A percentile compares a stretch with the other conserved stretches of the same genome.
Conservation (phyloP, 2,329 filamentous ascomycete species). For the Didymella segeticola region DNA sequence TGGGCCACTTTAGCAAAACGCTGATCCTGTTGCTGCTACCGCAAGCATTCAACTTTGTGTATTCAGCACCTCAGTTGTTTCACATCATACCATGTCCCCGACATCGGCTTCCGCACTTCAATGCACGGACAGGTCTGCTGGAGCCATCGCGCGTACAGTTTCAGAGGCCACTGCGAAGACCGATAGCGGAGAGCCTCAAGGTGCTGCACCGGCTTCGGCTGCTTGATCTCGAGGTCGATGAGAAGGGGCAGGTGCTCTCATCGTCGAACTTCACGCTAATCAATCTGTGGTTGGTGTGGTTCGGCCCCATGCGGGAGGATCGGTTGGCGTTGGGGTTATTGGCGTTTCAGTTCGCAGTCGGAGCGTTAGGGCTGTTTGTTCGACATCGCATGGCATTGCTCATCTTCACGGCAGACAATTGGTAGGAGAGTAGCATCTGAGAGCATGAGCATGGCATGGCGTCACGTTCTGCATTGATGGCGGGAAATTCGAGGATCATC, state of each 20-base stretch:
- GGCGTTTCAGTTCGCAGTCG: conserved; percentile 75
- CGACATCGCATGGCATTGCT: conserved; percentile 85
- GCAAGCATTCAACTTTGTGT: conserved; percentile 95
- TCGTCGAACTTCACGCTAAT: conserved; percentile 91
- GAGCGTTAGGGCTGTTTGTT: conserved; percentile 82
- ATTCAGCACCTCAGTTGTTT: conserved; percentile 91
- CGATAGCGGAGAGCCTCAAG: conserved; percentile 69
- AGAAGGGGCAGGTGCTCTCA: conserved; percentile 74
- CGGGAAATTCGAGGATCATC: not conserved
- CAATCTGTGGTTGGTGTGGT: conserved; percentile 96
- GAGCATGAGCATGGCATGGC: conserved; percentile 5
- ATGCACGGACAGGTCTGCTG: conserved; percentile 80
- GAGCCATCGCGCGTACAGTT: conserved; percentile 85
- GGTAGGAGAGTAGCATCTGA: conserved; percentile 26
- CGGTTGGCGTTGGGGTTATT: conserved; percentile 80
- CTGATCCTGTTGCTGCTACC: conserved; percentile 88
- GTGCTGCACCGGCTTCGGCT: conserved; percentile 73
- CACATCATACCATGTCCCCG: conserved; percentile 88
- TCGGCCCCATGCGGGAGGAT: conserved; percentile 89
- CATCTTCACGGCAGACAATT: conserved; percentile 90
- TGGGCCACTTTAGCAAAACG: conserved; percentile 98
- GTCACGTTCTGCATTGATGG: conserved; percentile 3
- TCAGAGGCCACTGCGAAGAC: conserved; percentile 70
- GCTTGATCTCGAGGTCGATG: conserved; percentile 70
- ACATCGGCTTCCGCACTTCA: conserved; percentile 89